phyloP scores from a whole-genome alignment of 805 yeast species.

The Saccharomycopsis fibuligera region DNA sequence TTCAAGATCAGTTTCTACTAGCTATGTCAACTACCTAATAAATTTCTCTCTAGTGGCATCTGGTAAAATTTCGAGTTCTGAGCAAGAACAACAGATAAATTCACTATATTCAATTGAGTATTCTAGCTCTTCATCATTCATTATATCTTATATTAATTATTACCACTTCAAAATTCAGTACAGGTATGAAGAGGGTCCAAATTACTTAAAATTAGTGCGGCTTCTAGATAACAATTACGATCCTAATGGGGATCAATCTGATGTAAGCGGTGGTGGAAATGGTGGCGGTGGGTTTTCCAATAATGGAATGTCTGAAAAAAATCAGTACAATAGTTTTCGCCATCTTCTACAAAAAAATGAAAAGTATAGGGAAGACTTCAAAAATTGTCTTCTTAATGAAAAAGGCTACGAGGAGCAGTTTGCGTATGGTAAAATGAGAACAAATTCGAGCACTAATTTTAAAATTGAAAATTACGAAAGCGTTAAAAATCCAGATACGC shows the following conservation, averaged over 20 bases:
- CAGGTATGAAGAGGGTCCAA: slow-evolving; percentile 13
- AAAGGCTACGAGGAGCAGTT: slow-evolving; percentile 20
- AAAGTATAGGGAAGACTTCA: slow-evolving; percentile 11
- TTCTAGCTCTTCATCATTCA: slow-evolving; percentile 13
- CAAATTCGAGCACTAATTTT: slow-evolving; percentile 18
- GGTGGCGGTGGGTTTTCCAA: neutral
- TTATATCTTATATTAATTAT: slow-evolving; percentile 10
- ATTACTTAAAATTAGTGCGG: slow-evolving; percentile 10
- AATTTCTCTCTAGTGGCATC: neutral
- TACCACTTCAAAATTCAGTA: slow-evolving; percentile 2
- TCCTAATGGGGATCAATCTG: neutral
- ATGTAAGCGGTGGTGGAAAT: neutral
- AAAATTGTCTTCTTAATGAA: slow-evolving; percentile 11
- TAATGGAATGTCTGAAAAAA: slow-evolving; percentile 9
- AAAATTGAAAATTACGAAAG: slow-evolving; percentile 5
- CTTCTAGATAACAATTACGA: slow-evolving; percentile 11
- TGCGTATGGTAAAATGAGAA: slow-evolving; percentile 13
- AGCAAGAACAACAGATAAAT: neutral
- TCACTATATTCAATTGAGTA: slow-evolving; percentile 1
- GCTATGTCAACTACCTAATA: neutral
- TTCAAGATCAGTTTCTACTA: neutral
- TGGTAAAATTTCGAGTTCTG: neutral
- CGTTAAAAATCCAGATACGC: neutral
- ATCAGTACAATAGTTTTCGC: slow-evolving; percentile 17
- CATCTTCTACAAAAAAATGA: slow-evolving; percentile 14